Evolutionary conservation across 257 asterid species (phyloP).

Genomic region (Phtheirospermum japonicum): DNA sequence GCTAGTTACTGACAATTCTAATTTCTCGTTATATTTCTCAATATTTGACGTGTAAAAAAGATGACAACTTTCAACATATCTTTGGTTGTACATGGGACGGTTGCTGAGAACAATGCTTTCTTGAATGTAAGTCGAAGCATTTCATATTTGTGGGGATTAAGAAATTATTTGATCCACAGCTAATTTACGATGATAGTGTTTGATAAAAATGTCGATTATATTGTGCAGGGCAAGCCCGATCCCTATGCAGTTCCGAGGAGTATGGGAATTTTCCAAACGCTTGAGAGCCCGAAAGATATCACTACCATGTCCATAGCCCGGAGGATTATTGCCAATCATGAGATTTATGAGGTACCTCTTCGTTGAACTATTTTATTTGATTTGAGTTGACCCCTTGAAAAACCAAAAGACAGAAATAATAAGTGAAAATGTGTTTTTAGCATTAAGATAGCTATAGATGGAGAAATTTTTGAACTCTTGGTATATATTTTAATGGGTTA

Average conservation of each 20-base stretch:
- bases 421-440: no score
- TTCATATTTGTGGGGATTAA: neutral
- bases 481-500: neutral
- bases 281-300: slow-evolving; percentile 75
- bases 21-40: slow-evolving; percentile 1
- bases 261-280: slow-evolving; percentile 67
- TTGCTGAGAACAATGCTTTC: slow-evolving; percentile 59
- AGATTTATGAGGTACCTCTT: slow-evolving; percentile 60
- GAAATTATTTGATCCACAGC: neutral
- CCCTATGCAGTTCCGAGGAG: slow-evolving; percentile 72
- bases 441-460: neutral
- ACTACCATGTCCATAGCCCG: slow-evolving; percentile 78
- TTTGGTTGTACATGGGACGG: slow-evolving; percentile 77
- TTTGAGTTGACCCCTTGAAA: neutral
- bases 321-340: slow-evolving; percentile 85
- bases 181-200: neutral
- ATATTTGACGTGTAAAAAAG: slow-evolving; percentile 28
- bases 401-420: no score
- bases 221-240: slow-evolving; percentile 62
- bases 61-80: slow-evolving; percentile 85
- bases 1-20: slow-evolving; percentile 19
- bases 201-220: slow-evolving; percentile 20
- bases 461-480: neutral
- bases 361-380: slow-evolving; percentile 2
- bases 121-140: slow-evolving; percentile 46